Evolutionary conservation across 140 eudicot genomes (phyloP).

Genomic region (Flaveria floridana): DNA sequence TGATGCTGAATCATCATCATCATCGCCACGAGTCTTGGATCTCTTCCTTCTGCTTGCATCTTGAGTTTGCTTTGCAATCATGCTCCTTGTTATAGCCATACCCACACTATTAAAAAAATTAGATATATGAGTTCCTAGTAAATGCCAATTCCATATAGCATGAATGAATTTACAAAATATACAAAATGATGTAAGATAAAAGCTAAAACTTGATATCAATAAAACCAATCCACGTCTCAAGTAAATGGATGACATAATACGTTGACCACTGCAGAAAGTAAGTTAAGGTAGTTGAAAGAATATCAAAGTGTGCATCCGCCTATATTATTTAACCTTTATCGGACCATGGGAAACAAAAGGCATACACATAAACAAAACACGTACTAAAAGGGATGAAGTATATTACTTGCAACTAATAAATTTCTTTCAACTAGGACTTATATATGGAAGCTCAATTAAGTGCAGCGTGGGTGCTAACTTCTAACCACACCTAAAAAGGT

Average conservation of each 20-base stretch:
- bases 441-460: background rate
- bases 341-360: background rate
- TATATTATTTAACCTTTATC: background rate
- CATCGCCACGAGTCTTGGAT: too few relatives aligned
- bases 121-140: background rate
- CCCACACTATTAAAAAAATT: background rate
- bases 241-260: background rate
- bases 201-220: background rate
- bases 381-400: background rate
- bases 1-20: too few relatives aligned
- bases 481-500: background rate
- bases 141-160: background rate
- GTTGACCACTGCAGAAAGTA: background rate
- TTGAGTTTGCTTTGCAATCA: too few relatives aligned
- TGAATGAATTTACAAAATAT: too few relatives aligned
- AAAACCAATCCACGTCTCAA: background rate
- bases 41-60: too few relatives aligned
- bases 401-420: background rate
- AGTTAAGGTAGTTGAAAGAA: background rate
- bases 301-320: background rate
- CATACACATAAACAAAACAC: background rate
- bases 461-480: background rate
- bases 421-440: conserved; percentile 1
- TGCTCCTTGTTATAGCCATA: too few relatives aligned
- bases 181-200: too few relatives aligned